These are phyloP conservation scores for Blastobotrys arbuscula DNA, from an alignment of 1,139 yeast genomes.

Conservation along the genomic window DNA sequence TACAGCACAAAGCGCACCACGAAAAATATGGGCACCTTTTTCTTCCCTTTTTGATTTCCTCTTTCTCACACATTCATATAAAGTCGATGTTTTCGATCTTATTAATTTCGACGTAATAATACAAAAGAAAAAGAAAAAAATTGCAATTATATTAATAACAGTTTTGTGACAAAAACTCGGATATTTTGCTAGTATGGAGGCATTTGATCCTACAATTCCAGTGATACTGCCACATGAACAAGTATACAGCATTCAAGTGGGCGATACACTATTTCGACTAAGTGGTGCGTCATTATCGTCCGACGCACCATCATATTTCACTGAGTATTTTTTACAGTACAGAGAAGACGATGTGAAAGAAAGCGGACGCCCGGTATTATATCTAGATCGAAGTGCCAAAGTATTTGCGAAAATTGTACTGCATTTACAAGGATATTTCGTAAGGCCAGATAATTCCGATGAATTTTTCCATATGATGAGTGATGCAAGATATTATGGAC, in stretches of 20 bases:
- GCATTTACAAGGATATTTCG: slow-evolving; percentile 67
- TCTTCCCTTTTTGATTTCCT: too few species aligned
- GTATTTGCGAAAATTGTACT: slow-evolving; percentile 60
- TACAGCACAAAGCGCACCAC: too few species aligned
- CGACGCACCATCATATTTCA: slow-evolving; percentile 56
- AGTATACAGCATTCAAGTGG: slow-evolving; percentile 70
- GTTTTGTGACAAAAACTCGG: too few species aligned
- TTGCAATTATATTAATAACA: too few species aligned
- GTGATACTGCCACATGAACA: slow-evolving; percentile 55
- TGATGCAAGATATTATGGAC: slow-evolving; percentile 71
- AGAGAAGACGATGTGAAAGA: slow-evolving; percentile 22
- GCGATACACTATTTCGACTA: slow-evolving; percentile 42
- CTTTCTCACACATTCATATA: too few species aligned
- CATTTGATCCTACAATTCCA: slow-evolving; percentile 49
- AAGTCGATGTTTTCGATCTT: too few species aligned
- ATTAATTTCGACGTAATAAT: too few species aligned
- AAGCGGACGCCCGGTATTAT: slow-evolving; percentile 41
- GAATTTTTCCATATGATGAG: slow-evolving; percentile 57
- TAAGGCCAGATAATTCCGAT: slow-evolving; percentile 52
- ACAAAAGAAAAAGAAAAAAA: too few species aligned
- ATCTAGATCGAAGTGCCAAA: slow-evolving; percentile 70
- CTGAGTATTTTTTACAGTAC: slow-evolving; percentile 38
- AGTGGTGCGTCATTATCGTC: slow-evolving; percentile 85
- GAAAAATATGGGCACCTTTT: too few species aligned
- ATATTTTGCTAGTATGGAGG: too few species aligned